These are phyloP conservation scores for Ogataea chonburiensis DNA, from an alignment of 805 yeast genomes.

Conservation along the genomic window DNA sequence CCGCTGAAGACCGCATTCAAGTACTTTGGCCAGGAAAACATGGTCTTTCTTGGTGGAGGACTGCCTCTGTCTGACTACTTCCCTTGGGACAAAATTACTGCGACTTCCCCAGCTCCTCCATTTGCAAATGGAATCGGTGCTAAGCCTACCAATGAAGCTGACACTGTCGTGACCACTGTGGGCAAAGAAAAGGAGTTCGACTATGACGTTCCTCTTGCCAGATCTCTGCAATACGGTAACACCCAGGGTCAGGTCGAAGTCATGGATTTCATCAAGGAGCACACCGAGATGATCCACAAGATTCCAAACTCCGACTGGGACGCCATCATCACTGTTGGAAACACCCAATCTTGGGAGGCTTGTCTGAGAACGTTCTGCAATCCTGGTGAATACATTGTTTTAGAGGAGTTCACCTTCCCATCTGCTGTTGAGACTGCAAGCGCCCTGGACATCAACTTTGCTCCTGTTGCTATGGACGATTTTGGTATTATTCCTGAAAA, in stretches of 20 bases:
- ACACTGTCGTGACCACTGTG: constrained; percentile 37
- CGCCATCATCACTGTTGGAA: constrained; percentile 70
- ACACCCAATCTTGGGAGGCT: constrained; percentile 92
- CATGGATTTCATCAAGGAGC: constrained; percentile 66
- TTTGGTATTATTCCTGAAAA: constrained; percentile 61
- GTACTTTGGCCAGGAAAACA: constrained; percentile 67
- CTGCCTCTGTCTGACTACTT: constrained; percentile 87
- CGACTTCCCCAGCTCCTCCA: constrained; percentile 76
- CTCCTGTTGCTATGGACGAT: constrained; percentile 69
- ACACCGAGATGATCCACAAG: constrained; percentile 56
- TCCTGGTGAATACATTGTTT: constrained; percentile 65
- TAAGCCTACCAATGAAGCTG: constrained; percentile 41
- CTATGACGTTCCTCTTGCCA: constrained; percentile 68
- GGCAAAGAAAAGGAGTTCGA: constrained; percentile 44
- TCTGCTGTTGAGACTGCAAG: constrained; percentile 70
- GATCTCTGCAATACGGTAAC: constrained; percentile 89
- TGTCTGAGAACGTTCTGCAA: constrained; percentile 58
- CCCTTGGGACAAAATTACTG: constrained; percentile 79
- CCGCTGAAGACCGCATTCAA: constrained; percentile 83
- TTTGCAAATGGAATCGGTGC: constrained; percentile 76
- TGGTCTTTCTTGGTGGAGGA: constrained; percentile 94
- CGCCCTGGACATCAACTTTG: constrained; percentile 56
- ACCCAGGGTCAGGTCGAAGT: constrained; percentile 81
- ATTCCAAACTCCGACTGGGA: constrained; percentile 72
- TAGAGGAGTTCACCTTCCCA: constrained; percentile 75